Conservation (phyloP, 768 basidiomycete species). For the Suillus hirtellus region DNA sequence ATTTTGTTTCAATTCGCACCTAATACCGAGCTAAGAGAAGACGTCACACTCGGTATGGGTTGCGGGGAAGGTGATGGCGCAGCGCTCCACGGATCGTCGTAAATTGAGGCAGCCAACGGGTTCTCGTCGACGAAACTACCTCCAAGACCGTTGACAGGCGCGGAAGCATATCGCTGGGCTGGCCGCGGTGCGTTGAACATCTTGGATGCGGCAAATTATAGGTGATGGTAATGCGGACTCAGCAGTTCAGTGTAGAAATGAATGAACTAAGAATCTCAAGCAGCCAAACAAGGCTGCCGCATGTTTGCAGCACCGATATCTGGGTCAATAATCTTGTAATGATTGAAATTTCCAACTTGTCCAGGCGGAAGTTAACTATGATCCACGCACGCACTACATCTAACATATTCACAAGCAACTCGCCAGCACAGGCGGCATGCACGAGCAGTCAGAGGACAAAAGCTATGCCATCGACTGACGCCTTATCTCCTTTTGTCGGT, state of each 20-base stretch:
- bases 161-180: conserved; percentile 63
- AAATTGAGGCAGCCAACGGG: conserved; percentile 69
- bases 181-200: conserved; percentile 89
- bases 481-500: not conserved
- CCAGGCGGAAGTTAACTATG: not conserved
- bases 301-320: conserved; percentile 4
- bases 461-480: too few species aligned
- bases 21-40: conserved; percentile 69
- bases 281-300: conserved; percentile 19
- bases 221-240: not conserved
- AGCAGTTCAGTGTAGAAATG: not conserved
- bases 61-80: conserved; percentile 72
- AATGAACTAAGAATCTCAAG: not conserved
- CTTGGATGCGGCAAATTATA: conserved; percentile 19
- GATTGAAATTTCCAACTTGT: not conserved
- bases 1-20: conserved; percentile 37
- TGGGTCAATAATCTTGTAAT: not conserved
- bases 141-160: conserved; percentile 59
- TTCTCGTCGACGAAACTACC: conserved; percentile 77
- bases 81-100: conserved; percentile 83
- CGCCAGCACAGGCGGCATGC: not conserved
- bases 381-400: not conserved
- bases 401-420: not conserved
- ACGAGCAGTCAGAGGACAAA: not conserved
- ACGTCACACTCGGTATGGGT: conserved; percentile 49